phyloP scores from a whole-genome alignment of 805 yeast genomes.

The Saturnispora gosingensis region DNA sequence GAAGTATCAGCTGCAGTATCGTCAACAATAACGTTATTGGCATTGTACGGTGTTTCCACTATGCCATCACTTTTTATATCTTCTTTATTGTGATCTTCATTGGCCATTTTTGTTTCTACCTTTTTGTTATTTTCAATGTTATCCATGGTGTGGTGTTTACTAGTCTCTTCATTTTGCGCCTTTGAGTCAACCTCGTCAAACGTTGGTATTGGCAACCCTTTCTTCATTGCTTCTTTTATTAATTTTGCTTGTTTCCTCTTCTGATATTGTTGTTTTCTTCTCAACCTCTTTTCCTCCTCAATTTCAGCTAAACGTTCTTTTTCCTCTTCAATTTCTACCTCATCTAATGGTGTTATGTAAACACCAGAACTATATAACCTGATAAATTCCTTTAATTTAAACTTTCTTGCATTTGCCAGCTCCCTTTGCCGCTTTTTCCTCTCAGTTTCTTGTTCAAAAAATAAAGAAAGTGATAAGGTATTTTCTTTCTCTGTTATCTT shows the following conservation, averaged over 20 bases:
- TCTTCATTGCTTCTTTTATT: constrained; percentile 6
- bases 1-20: background rate
- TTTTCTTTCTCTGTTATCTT: constrained; percentile 75
- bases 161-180: background rate
- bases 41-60: background rate
- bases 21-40: background rate
- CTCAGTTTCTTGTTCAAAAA: constrained; percentile 75
- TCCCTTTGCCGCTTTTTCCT: constrained; percentile 73
- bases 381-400: constrained; percentile 50
- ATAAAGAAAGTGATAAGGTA: constrained; percentile 59
- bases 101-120: background rate
- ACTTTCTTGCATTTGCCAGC: constrained; percentile 55
- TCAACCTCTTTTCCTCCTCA: constrained; percentile 31
- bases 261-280: constrained; percentile 18
- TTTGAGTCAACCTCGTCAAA: background rate
- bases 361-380: constrained; percentile 41
- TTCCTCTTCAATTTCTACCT: constrained; percentile 37
- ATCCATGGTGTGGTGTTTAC: background rate
- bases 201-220: constrained; percentile 4
- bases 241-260: constrained; percentile 13
- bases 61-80: background rate
- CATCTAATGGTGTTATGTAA: constrained; percentile 55
- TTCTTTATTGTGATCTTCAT: background rate
- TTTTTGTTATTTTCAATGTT: too few species aligned
- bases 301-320: constrained; percentile 28